These are phyloP conservation scores for Protostelium mycophagum DNA, from an alignment of 78 protist species.

Conservation along the genomic window DNA sequence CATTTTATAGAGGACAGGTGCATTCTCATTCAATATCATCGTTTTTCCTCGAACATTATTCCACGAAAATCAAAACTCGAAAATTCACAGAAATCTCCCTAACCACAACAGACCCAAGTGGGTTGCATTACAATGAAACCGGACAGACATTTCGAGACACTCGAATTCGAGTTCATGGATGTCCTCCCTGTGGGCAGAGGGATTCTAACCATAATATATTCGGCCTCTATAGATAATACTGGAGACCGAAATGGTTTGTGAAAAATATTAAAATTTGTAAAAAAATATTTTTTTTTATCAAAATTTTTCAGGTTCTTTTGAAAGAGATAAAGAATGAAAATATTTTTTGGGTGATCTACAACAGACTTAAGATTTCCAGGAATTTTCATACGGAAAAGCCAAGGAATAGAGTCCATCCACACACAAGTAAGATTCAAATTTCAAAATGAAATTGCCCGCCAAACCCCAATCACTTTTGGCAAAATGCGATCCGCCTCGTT, in stretches of 20 bases:
- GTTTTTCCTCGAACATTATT: no score
- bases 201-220: not conserved
- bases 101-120: not conserved
- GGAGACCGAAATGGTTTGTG: not conserved
- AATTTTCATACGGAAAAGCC: not conserved
- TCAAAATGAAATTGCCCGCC: no score
- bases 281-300: no score
- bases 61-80: not conserved
- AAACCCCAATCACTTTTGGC: not conserved
- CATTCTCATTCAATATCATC: not conserved
- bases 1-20: not conserved
- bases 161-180: not conserved
- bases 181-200: not conserved
- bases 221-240: not conserved
- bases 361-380: no score
- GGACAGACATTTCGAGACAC: not conserved
- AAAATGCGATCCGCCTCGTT: not conserved
- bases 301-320: not conserved
- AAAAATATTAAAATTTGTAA: no score
- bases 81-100: no score
- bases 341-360: no score
- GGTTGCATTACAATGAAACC: not conserved
- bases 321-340: no score
- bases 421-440: not conserved
- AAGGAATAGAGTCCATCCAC: not conserved